These are phyloP conservation scores for Ramalina intermedia DNA, from an alignment of 495 filamentous ascomycete genomes.

Conservation along the genomic window DNA sequence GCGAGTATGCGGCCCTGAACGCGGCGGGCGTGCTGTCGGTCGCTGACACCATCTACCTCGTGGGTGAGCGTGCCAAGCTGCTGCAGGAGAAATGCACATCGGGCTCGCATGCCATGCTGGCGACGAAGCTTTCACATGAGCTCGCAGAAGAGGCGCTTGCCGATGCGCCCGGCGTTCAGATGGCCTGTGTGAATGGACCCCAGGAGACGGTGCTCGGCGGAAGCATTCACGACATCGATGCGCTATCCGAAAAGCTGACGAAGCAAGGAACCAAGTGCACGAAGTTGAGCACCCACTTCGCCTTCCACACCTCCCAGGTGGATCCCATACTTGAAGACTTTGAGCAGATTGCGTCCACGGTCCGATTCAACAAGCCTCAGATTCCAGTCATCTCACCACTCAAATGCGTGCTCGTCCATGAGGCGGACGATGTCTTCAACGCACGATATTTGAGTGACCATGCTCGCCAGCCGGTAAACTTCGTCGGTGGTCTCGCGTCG, in stretches of 20 bases:
- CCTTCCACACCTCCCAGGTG: constrained; percentile 71
- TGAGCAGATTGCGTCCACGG: constrained; percentile 38
- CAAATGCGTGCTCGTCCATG: constrained; percentile 41
- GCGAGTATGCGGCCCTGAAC: constrained; percentile 79
- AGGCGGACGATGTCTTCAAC: constrained; percentile 32
- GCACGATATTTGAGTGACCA: constrained; percentile 19
- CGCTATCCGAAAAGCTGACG: constrained; percentile 41
- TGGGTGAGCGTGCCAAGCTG: constrained; percentile 65
- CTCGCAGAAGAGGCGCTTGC: not conserved
- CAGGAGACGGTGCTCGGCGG: constrained; percentile 39
- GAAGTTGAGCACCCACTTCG: constrained; percentile 57
- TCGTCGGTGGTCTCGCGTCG: constrained; percentile 12
- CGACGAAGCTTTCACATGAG: constrained; percentile 23
- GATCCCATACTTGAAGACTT: constrained; percentile 61
- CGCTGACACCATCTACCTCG: constrained; percentile 66
- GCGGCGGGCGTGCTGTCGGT: constrained; percentile 66
- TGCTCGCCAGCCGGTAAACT: constrained; percentile 17
- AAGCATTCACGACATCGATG: constrained; percentile 30
- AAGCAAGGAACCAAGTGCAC: constrained; percentile 48
- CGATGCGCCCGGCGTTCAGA: constrained; percentile 17
- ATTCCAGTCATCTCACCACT: constrained; percentile 64
- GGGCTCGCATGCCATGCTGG: constrained; percentile 52
- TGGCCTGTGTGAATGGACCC: constrained; percentile 40
- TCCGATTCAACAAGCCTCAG: constrained; percentile 45
- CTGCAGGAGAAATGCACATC: constrained; percentile 55